A percentile compares a stretch with the other conserved stretches of the same genome.
These are phyloP conservation scores for Entomortierella parvispora DNA, from an alignment of 192 early-diverging fungal genomes.

Conservation along the genomic window DNA sequence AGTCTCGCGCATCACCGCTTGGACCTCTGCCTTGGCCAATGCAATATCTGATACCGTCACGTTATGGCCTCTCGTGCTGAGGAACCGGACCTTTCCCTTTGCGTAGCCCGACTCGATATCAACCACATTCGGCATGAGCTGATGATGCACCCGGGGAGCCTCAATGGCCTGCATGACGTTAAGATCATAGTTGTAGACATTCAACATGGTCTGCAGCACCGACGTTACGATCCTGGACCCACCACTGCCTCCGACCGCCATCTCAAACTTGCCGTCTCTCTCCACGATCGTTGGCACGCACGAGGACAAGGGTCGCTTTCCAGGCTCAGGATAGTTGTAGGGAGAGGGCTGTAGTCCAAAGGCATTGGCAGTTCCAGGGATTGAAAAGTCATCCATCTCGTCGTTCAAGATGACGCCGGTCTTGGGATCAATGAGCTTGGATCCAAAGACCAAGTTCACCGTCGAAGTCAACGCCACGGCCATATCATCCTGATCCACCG, in stretches of 20 bases:
- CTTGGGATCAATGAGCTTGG: constrained; percentile 82
- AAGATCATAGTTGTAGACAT: constrained; percentile 78
- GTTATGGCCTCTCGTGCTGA: constrained; percentile 49
- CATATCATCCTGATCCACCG: constrained; percentile 75
- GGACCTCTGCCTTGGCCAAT: constrained; percentile 59
- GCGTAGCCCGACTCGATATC: constrained; percentile 47
- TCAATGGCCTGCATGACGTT: constrained; percentile 76
- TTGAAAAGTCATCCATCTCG: constrained; percentile 96
- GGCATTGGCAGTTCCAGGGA: constrained; percentile 72
- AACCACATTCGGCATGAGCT: constrained; percentile 81
- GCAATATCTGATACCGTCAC: constrained; percentile 49
- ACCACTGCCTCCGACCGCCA: constrained; percentile 88
- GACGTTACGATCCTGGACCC: constrained; percentile 87
- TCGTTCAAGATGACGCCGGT: constrained; percentile 95
- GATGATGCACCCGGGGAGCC: constrained; percentile 86
- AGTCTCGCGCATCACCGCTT: constrained; percentile 58
- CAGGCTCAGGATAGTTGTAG: constrained; percentile 84
- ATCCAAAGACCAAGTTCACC: constrained; percentile 90
- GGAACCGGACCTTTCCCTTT: constrained; percentile 35
- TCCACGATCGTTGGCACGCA: constrained; percentile 74
- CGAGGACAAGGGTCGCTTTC: constrained; percentile 86
- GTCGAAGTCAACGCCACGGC: constrained; percentile 92
- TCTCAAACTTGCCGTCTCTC: constrained; percentile 69
- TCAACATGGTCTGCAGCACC: constrained; percentile 76
- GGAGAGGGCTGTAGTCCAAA: constrained; percentile 88